Conservation (phyloP, 2,329 filamentous ascomycete species). For the Fusarium sp. region DNA sequence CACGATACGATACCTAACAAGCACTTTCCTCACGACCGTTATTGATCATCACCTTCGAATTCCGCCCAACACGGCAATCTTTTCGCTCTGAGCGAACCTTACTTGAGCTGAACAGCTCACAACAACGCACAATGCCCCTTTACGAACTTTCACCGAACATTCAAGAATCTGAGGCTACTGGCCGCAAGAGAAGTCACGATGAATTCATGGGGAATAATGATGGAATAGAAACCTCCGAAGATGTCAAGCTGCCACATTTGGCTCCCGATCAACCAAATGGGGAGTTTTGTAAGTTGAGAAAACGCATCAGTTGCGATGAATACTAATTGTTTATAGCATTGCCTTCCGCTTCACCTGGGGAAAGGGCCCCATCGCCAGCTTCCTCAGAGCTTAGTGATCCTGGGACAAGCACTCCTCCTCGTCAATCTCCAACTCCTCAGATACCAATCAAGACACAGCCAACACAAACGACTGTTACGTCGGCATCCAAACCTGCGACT, state of each 20-base stretch:
- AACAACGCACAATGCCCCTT: slow-evolving; percentile 58
- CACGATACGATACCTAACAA: slow-evolving; percentile 22
- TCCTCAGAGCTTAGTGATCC: slow-evolving; percentile 58
- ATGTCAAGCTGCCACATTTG: slow-evolving; percentile 35
- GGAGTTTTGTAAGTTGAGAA: slow-evolving; percentile 42
- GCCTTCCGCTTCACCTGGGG: slow-evolving; percentile 41
- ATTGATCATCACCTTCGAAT: slow-evolving; percentile 1
- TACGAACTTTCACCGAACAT: slow-evolving; percentile 62
- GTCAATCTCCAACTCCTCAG: slow-evolving; percentile 53
- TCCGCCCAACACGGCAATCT: background rate
- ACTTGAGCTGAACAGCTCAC: slow-evolving; percentile 13
- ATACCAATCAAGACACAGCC: slow-evolving; percentile 48
- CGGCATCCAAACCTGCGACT: slow-evolving; percentile 40
- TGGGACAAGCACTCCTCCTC: slow-evolving; percentile 56
- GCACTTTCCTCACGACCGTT: slow-evolving; percentile 9
- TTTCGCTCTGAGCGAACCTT: background rate
- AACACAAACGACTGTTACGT: slow-evolving; percentile 9
- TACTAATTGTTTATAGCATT: slow-evolving; percentile 41
- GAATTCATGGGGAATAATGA: slow-evolving; percentile 56
- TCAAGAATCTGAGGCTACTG: slow-evolving; percentile 57
- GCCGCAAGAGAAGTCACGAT: slow-evolving; percentile 61
- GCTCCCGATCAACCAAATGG: slow-evolving; percentile 34
- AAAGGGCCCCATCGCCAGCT: slow-evolving; percentile 47
- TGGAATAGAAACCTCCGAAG: slow-evolving; percentile 40
- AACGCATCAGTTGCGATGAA: background rate